A percentile compares a stretch with the other conserved stretches of the same genome.
Evolutionary conservation across 345 rosid genomes (phyloP).

Genomic region (Carallia brachiata): DNA sequence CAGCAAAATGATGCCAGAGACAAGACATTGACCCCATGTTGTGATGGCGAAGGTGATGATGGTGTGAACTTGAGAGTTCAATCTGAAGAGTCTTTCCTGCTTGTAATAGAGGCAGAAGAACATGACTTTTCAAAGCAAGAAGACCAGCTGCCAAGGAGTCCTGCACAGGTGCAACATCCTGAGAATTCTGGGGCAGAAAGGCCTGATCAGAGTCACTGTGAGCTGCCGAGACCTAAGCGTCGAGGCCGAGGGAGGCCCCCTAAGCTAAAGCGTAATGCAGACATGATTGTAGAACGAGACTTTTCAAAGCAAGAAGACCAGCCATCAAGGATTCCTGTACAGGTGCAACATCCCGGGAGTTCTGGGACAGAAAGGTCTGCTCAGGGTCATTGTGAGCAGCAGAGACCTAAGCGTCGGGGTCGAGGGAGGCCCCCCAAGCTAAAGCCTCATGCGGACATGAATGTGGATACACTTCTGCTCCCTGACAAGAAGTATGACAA

Average conservation of each 20-base stretch:
- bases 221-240: not conserved
- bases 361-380: not conserved
- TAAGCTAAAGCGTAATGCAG: not conserved
- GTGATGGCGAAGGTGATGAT: too few relatives aligned
- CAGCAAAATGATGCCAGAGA: not conserved
- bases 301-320: too few relatives aligned
- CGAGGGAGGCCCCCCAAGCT: constrained; percentile 2
- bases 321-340: too few relatives aligned
- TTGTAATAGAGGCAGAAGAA: too few relatives aligned
- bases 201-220: not conserved
- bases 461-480: not conserved
- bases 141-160: too few relatives aligned
- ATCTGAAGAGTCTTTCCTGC: too few relatives aligned
- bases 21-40: not conserved
- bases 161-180: not conserved
- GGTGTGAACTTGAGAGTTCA: too few relatives aligned
- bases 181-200: not conserved
- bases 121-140: too few relatives aligned
- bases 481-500: not conserved
- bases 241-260: constrained; percentile 11
- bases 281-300: not conserved
- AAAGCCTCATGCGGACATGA: not conserved
- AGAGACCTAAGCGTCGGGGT: constrained; percentile 1
- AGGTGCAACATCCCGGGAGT: not conserved
- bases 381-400: not conserved